phyloP scores from a whole-genome alignment of 2,329 filamentous ascomycete genomes.

The Trichoderma gracile region DNA sequence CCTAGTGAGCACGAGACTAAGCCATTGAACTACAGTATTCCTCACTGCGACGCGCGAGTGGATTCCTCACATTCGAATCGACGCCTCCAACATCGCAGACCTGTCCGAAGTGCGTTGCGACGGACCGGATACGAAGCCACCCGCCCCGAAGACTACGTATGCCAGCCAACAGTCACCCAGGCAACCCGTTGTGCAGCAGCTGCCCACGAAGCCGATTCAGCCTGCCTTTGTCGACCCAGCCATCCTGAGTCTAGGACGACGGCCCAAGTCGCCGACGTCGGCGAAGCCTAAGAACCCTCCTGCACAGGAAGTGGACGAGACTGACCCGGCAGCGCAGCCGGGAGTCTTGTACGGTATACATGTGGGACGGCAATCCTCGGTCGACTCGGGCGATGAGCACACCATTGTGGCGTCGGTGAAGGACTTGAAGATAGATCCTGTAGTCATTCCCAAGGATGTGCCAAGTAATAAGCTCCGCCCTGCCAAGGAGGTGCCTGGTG shows the following conservation, averaged over 20 bases:
- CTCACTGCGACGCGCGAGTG: constrained; percentile 47
- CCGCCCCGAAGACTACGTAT: constrained; percentile 33
- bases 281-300: constrained; percentile 16
- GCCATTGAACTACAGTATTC: constrained; percentile 38
- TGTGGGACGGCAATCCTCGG: constrained; percentile 7
- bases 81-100: constrained; percentile 48
- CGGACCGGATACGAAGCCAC: constrained; percentile 30
- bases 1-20: neutral
- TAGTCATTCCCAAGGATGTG: constrained; percentile 2
- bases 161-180: constrained; percentile 4
- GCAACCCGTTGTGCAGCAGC: neutral
- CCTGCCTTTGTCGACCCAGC: constrained; percentile 74
- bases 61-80: constrained; percentile 47
- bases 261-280: constrained; percentile 37
- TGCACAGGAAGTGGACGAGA: constrained; percentile 15
- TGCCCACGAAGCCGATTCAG: constrained; percentile 31
- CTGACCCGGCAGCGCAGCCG: constrained; percentile 7
- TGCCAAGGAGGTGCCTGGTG: constrained; percentile 26
- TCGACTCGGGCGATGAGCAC: constrained; percentile 28
- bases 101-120: constrained; percentile 44
- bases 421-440: constrained; percentile 30
- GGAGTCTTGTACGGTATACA: constrained; percentile 21
- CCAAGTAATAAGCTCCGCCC: constrained; percentile 3
- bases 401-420: constrained; percentile 35
- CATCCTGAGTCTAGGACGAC: constrained; percentile 68